Evolutionary conservation across 805 yeast genomes (phyloP), one percentile per base, ranked within the genome.

Genomic region (Brettanomyces bruxellensis): DNA sequence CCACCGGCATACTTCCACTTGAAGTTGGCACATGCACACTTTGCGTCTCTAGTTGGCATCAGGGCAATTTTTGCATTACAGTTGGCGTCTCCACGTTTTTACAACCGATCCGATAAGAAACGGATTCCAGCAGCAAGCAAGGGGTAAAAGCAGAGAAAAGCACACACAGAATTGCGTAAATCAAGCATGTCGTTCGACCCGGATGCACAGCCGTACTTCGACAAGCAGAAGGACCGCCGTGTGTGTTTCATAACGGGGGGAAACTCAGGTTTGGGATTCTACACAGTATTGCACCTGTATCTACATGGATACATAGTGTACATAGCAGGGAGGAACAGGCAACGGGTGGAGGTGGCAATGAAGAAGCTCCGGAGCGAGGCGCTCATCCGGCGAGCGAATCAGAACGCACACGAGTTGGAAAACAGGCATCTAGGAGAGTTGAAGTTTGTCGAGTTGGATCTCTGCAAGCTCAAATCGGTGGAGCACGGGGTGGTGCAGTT

Each of bases 191-290:
- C 38, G 4, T 58, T 60, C 38, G 49, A 73, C 51, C 80, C 83
- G 5, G 72, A 72, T 41, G 50, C 65, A 1, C 63, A 81, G 28
- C 90, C 93, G 0, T 85, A 80, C 61, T 64, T 69, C 52, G 68
- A 84, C 53, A 89, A 89, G 0, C 25, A 25, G 25, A 50, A 53
- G 1, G 77, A 74, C 25, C 70, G 86, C 40, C 72, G 79, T 47
- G 80, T 84, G 4, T 89, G 86, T 2, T 66, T 87, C 5, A 78
- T 87, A 30, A 82, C 93, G 0, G 95, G 95, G 2, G 95, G 93
- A 5, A 84, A 81, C 55, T 75, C 83, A 47, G 95, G 95, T 0
- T 76, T 85, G 18, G 95, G 96, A 9, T 86, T 76, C 70, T 83
- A 71, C 59, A 81, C 90, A 0, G 86, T 79, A 7, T 67, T 86